Evolutionary conservation across 2,329 filamentous ascomycete species (phyloP).

Genomic region (Venturiaceae sp.): DNA sequence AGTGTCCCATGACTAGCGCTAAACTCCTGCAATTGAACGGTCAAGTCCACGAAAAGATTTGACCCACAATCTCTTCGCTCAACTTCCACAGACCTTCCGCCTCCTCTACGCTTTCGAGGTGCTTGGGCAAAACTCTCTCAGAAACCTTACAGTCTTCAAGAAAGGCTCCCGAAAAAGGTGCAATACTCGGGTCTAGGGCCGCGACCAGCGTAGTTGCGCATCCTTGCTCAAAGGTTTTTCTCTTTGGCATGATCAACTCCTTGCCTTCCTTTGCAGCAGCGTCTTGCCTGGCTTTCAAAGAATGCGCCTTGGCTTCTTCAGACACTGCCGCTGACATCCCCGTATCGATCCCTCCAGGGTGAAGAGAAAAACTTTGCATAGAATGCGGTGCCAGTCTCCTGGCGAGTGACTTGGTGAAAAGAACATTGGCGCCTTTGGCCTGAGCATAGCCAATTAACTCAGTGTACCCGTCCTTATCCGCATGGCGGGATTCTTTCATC

Average conservation of each 20-base stretch:
- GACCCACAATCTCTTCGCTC: neutral
- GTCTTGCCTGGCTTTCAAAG: neutral
- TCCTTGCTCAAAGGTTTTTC: neutral
- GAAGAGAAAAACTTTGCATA: neutral
- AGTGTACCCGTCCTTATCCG: neutral
- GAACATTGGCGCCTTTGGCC: neutral
- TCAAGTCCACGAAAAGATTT: neutral
- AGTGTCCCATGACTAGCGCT: too few relatives aligned
- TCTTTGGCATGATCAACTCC: neutral
- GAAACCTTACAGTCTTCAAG: neutral
- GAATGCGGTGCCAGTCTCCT: neutral
- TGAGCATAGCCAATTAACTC: neutral
- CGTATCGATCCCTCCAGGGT: neutral
- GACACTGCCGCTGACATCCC: neutral
- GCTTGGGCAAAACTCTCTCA: neutral
- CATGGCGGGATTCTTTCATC: neutral
- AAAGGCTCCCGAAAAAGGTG: neutral
- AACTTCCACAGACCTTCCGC: neutral
- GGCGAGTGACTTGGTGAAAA: neutral
- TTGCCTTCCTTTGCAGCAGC: neutral
- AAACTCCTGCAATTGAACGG: neutral
- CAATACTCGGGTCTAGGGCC: neutral
- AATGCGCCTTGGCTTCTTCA: neutral
- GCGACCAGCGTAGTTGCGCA: neutral
- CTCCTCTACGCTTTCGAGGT: neutral